Evolutionary conservation across 768 basidiomycete species (phyloP), one percentile per base, ranked within the genome.

Genomic region (Tylopilus rubrobrunneus): DNA sequence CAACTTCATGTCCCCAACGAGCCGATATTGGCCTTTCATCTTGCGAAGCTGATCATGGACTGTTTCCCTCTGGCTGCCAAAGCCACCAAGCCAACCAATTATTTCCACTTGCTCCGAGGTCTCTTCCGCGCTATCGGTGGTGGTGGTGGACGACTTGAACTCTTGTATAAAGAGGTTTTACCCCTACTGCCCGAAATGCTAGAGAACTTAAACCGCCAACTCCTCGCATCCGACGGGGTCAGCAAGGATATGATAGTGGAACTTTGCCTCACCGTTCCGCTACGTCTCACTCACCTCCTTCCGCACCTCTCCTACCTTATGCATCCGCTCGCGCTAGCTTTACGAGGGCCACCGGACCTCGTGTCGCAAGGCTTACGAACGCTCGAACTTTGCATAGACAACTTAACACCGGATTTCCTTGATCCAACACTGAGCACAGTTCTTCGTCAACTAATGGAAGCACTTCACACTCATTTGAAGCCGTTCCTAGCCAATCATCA

Each of bases 301-400:
- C 97, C 97, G 1, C 92, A 97, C 73, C 82, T 99, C 46, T 84
- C 86, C 15, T 95, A 98, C 64, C 79, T 99, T 52, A 98, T 98
- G 95, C 89, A 92, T 60, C 97, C 97, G 1, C 78, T 99, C 28
- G 93, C 95, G 3, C 77, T 95, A 47, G 94, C 97, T 8, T 74
- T 99, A 48, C 83, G 87, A 48, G 94, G 94, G 36, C 84, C 82
- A 37, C 82, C 86, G 7, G 97, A 99, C 50, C 83, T 97, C 44
- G 89, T 98, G 50, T 87, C 92, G 23, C 97, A 99, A 74, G 97
- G 97, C 43, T 75, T 99, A 25, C 83, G 97, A 7, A 99, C 97
- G 0, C 81, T 99, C 54, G 97, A 99, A 70, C 78, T 99, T n/a
- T 98, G 96, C 73, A 96, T 98, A 64, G 97, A 99, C 74, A 99